These are phyloP conservation scores for Trichocladium uniseriatum DNA, from an alignment of 495 filamentous ascomycete genomes.

Conservation along the genomic window DNA sequence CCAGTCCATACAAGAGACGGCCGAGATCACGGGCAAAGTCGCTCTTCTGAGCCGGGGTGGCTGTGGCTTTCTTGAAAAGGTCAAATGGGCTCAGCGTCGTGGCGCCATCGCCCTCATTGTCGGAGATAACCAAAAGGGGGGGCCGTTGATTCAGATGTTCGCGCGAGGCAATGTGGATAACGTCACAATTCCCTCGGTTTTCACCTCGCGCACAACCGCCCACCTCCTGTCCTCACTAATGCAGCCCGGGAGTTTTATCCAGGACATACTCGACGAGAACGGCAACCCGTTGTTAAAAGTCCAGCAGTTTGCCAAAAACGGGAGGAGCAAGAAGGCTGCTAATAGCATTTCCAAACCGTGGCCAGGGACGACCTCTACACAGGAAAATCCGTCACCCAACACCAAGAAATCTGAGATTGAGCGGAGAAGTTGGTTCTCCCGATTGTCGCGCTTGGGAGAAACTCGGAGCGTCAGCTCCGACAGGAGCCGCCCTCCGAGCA, in stretches of 20 bases:
- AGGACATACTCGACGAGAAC: constrained; percentile 45
- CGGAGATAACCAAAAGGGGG: constrained; percentile 82
- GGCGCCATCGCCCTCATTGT: constrained; percentile 87
- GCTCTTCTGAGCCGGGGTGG: constrained; percentile 85
- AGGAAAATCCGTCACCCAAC: constrained; percentile 6
- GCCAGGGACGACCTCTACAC: constrained; percentile 5
- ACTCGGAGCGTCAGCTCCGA: constrained; percentile 32
- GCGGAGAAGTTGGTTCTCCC: constrained; percentile 45
- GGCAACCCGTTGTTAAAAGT: constrained; percentile 41
- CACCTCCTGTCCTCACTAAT: constrained; percentile 87
- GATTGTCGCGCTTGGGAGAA: constrained; percentile 42
- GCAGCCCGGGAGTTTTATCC: constrained; percentile 55
- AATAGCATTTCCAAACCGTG: not conserved
- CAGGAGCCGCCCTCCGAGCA: constrained; percentile 65
- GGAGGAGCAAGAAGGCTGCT: constrained; percentile 30
- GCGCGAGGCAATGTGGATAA: constrained; percentile 90
- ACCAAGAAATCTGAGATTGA: constrained; percentile 2
- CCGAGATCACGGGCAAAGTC: constrained; percentile 88
- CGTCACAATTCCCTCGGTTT: constrained; percentile 84
- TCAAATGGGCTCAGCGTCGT: constrained; percentile 88
- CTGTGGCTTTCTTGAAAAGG: constrained; percentile 94
- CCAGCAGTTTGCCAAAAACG: constrained; percentile 36
- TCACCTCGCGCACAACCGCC: constrained; percentile 90
- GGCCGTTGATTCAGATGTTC: constrained; percentile 91
- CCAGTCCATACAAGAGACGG: constrained; percentile 85